phyloP scores from a whole-genome alignment of 2,329 filamentous ascomycete genomes.

The Trichoderma sp. region DNA sequence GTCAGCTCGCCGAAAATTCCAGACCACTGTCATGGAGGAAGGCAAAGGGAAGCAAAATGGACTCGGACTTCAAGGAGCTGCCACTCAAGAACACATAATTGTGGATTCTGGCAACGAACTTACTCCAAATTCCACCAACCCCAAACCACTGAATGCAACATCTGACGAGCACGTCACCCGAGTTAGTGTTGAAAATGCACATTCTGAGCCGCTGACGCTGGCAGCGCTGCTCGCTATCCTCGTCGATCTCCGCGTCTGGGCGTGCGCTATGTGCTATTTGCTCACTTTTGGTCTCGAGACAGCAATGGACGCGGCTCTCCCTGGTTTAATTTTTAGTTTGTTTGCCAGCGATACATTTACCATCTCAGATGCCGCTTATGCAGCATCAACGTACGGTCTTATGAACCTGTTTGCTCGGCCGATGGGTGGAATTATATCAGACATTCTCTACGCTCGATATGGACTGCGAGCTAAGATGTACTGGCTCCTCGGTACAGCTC shows the following conservation, averaged over 20 bases:
- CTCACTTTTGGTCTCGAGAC: slow-evolving; percentile 66
- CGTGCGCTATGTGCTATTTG: slow-evolving; percentile 53
- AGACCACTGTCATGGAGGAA: slow-evolving; percentile 48
- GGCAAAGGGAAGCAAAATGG: slow-evolving; percentile 52
- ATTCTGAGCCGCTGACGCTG: neutral
- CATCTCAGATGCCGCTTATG: slow-evolving; percentile 59
- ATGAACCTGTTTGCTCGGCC: slow-evolving; percentile 70
- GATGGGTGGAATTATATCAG: slow-evolving; percentile 60
- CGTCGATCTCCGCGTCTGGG: slow-evolving; percentile 58
- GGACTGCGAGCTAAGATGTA: slow-evolving; percentile 40
- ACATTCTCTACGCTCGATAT: slow-evolving; percentile 48
- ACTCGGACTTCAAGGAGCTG: neutral
- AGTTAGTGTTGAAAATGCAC: neutral
- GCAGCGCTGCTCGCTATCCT: slow-evolving; percentile 49
- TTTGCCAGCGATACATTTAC: slow-evolving; percentile 56
- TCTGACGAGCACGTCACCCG: neutral
- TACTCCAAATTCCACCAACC: neutral
- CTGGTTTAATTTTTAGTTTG: slow-evolving; percentile 60
- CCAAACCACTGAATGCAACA: neutral
- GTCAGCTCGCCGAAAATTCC: slow-evolving; percentile 65
- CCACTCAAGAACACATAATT: neutral
- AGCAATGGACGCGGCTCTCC: slow-evolving; percentile 61
- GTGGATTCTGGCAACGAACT: neutral
- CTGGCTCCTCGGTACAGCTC: slow-evolving; percentile 58
- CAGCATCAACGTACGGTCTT: slow-evolving; percentile 64